Conservation (phyloP, 768 basidiomycete species). For the Lyophyllum atratum region DNA sequence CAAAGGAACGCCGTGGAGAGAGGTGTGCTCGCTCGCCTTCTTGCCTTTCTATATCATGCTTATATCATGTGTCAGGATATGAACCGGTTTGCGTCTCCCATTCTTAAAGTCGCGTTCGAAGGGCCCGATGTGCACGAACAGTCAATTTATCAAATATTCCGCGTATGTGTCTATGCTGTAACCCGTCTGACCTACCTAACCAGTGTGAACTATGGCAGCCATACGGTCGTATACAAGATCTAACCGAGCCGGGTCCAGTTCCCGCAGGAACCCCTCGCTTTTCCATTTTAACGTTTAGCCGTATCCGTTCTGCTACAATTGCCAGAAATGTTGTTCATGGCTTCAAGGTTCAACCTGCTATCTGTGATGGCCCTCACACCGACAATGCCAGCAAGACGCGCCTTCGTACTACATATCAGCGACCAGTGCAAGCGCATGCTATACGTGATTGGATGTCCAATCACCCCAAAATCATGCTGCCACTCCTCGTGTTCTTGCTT, state of each 20-base stretch:
- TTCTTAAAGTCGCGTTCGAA: constrained; percentile 81
- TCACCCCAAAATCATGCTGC: constrained; percentile 87
- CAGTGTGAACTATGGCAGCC: constrained; percentile 46
- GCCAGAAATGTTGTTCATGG: constrained; percentile 86
- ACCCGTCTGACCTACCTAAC: not conserved
- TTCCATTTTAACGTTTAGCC: constrained; percentile 62
- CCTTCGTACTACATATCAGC: constrained; percentile 60
- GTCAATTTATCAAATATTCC: constrained; percentile 71
- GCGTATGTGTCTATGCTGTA: constrained; percentile 48
- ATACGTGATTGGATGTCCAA: constrained; percentile 78
- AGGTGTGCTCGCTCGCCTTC: constrained; percentile 46
- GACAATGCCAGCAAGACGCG: constrained; percentile 39
- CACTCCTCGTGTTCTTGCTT: constrained; percentile 82
- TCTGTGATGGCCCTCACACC: constrained; percentile 13
- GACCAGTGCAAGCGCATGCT: constrained; percentile 63
- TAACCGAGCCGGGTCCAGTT: constrained; percentile 59
- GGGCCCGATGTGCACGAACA: constrained; percentile 88
- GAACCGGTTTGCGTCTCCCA: constrained; percentile 73
- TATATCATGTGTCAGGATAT: constrained; percentile 63
- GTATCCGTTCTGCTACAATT: constrained; percentile 68
- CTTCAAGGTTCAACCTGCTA: constrained; percentile 33
- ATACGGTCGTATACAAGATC: constrained; percentile 77
- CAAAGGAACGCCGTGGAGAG: constrained; percentile 77
- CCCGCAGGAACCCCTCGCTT: constrained; percentile 70
- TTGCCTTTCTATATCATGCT: not conserved